Evolutionary conservation across 768 basidiomycete species (phyloP).

Genomic region (Rubroboletus pulcherrimus): DNA sequence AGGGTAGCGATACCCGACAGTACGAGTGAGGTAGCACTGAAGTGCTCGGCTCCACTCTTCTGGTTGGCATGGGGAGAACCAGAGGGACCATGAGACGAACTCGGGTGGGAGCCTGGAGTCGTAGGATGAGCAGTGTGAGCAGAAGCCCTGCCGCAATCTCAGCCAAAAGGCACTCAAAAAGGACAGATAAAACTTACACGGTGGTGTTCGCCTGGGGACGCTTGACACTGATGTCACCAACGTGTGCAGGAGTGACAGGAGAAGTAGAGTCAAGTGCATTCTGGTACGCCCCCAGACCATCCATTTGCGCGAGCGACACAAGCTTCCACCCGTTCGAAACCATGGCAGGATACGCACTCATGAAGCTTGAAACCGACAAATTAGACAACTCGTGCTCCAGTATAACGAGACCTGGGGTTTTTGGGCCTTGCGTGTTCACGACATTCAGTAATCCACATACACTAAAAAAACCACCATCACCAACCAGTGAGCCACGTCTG

Average conservation of each 20-base stretch:
- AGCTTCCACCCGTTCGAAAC: slow-evolving; percentile 68
- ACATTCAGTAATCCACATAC: background rate
- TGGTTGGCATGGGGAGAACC: slow-evolving; percentile 29
- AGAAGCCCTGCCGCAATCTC: slow-evolving; percentile 4
- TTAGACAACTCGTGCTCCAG: slow-evolving; percentile 80
- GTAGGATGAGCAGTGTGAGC: background rate
- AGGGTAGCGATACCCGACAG: slow-evolving; percentile 23
- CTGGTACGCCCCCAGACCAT: slow-evolving; percentile 42
- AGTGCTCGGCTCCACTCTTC: slow-evolving; percentile 32
- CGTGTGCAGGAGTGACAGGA: slow-evolving; percentile 22
- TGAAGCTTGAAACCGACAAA: slow-evolving; percentile 62
- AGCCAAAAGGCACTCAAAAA: background rate
- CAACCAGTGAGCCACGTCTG: slow-evolving; percentile 53
- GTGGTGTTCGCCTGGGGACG: slow-evolving; percentile 15
- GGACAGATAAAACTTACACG: slow-evolving; percentile 5
- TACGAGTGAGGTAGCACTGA: slow-evolving; percentile 17
- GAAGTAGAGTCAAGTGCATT: slow-evolving; percentile 38
- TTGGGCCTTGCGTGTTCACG: slow-evolving; percentile 43
- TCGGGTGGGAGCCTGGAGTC: slow-evolving; percentile 2
- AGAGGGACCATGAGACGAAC: slow-evolving; percentile 13
- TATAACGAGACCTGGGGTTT: slow-evolving; percentile 73
- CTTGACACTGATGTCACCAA: slow-evolving; percentile 19
- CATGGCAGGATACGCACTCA: slow-evolving; percentile 60
- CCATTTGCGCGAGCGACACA: slow-evolving; percentile 47
- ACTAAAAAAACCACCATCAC: slow-evolving; percentile 6